A percentile compares a stretch with the other conserved stretches of the same genome.
Evolutionary conservation across 257 asterid species (phyloP).

Genomic region (Primulina huaijiensis): DNA sequence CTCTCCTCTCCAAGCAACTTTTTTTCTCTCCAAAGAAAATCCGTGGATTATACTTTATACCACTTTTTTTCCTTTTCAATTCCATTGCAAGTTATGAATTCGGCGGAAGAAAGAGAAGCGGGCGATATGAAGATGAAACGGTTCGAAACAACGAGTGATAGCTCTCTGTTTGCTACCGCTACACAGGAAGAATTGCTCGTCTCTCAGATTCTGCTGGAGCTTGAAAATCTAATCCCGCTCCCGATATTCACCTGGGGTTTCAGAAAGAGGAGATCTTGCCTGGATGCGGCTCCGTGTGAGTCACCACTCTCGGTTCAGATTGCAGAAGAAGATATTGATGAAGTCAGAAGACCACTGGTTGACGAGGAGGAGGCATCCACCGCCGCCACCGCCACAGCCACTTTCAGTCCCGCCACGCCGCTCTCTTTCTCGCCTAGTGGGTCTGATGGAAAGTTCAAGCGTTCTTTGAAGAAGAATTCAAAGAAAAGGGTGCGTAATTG

Average conservation of each 20-base stretch:
- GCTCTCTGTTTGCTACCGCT: slow-evolving; percentile 4
- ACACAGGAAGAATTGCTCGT: slow-evolving; percentile 41
- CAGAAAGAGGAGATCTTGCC: slow-evolving; percentile 43
- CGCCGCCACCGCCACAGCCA: slow-evolving; percentile 24
- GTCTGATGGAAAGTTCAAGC: slow-evolving; percentile 45
- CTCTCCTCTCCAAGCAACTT: slow-evolving; percentile 14
- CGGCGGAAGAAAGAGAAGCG: neutral
- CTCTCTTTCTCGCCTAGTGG: slow-evolving; percentile 49
- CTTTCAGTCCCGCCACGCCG: slow-evolving; percentile 62
- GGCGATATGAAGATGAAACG: slow-evolving; percentile 25
- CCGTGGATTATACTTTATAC: too few relatives aligned
- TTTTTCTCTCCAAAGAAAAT: too few relatives aligned
- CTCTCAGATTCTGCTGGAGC: slow-evolving; percentile 42
- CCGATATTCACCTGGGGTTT: slow-evolving; percentile 33
- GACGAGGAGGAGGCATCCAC: slow-evolving; percentile 3
- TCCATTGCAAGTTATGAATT: neutral
- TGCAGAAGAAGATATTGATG: slow-evolving; percentile 19
- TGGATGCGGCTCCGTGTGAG: slow-evolving; percentile 1
- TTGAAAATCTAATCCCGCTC: slow-evolving; percentile 14
- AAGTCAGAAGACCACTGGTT: slow-evolving; percentile 13
- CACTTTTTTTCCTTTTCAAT: too few relatives aligned
- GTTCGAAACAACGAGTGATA: neutral
- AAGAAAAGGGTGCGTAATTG: slow-evolving; percentile 38
- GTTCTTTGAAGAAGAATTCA: slow-evolving; percentile 14
- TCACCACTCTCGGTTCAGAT: neutral